Base-by-base conservation (phyloP, 129 eudicot species). In the Flaveria sonorensis region DNA sequence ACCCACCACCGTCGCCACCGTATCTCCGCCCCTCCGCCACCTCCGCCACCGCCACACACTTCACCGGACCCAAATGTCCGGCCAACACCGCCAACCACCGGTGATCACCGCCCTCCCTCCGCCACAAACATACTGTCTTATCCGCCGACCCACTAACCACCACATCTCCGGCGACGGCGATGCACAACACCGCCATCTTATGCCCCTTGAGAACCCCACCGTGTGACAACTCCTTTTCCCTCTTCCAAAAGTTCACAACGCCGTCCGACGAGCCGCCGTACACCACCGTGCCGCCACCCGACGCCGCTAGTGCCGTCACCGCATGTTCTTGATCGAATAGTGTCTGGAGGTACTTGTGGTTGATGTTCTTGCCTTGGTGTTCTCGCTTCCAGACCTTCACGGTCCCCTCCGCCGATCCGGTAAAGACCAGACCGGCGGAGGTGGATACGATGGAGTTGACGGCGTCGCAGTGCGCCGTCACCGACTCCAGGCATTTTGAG, bases 181-280 rank as follows among this genome's bases (percentile, higher is more conserved):
- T 5, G 15, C 65, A 59, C 65, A 59, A 21, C 23, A 59, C 65
- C 65, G 65, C 65, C 65, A 21, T 21, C 36, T 59, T 59, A 23
- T 59, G 65, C 32, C 65, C 65, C 65, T 59, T 59, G 4, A 59
- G 13, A 3, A 59, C 65, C 0, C 65, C 65, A 1, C 64, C 11
- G 6, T 21, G 65, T 24, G 36, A 59, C 3, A 59, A 23, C 32
- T 11, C 7, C 2, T 50, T 50, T 4, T 50, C 19, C 19, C 18
- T 5, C 36, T 21, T 23, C 65, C 65, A 59, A 59, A 59, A 59
- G 36, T 59, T 59, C 15, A 59, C 65, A 23, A 59, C 7, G 8
- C 65, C 65, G 16, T 59, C 65, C 32, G 65, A 59, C 32, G 65
- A 59, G 16, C 65, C 65, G 13, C 65, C 23, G 13, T 59, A 59